phyloP scores from a whole-genome alignment of 1,284 basidiomycete species.

The Trichosporon sp. region DNA sequence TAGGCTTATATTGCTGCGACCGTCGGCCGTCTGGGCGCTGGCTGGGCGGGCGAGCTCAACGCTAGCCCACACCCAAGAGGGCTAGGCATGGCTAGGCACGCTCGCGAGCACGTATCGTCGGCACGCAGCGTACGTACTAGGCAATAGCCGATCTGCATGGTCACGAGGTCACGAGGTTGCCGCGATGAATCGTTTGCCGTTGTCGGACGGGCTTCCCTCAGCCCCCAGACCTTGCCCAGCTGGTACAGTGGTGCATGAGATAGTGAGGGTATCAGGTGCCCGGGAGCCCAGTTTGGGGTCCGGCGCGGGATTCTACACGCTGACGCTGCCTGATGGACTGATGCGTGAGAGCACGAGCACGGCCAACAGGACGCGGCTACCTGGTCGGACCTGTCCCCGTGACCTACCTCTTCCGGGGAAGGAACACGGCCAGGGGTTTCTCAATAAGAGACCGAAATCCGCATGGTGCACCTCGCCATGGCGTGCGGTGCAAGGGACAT shows the following conservation, averaged over 20 bases:
- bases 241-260: neutral
- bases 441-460: constrained; percentile 9
- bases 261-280: too few species aligned
- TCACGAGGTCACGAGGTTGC: constrained; percentile 2
- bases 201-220: neutral
- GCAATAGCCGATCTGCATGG: constrained; percentile 5
- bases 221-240: neutral
- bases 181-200: constrained; percentile 10
- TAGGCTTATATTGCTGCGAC: neutral
- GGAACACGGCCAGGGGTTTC: neutral
- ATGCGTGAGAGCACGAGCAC: neutral
- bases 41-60: neutral
- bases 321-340: neutral
- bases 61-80: neutral
- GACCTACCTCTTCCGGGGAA: neutral
- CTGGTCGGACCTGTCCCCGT: neutral
- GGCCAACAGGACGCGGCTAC: neutral
- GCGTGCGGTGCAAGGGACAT: neutral
- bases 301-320: neutral
- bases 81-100: neutral
- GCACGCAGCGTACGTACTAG: neutral
- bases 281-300: too few species aligned
- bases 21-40: neutral
- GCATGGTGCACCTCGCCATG: neutral
- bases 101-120: neutral